A percentile compares a stretch with the other conserved stretches of the same genome.
Evolutionary conservation across 176 grass and related monocot genomes (phyloP).

Genomic region (Puya raimondii): DNA sequence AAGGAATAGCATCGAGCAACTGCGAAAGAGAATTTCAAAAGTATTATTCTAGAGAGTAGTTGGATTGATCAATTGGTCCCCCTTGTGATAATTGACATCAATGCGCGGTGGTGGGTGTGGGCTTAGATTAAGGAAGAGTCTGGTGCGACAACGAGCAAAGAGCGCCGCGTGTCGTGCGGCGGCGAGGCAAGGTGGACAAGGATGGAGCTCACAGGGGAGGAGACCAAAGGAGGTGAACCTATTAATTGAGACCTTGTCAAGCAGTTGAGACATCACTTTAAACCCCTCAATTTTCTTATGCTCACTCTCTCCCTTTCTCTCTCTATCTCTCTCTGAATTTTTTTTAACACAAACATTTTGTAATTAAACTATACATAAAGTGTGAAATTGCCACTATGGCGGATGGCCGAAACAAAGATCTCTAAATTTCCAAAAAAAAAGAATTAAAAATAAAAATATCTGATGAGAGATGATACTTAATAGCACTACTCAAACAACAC

Average conservation of each 20-base stretch:
- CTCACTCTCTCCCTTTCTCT: neutral
- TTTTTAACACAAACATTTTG: too few relatives aligned
- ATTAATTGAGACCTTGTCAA: neutral
- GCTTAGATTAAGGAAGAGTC: neutral
- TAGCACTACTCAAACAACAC: too few relatives aligned
- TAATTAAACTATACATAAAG: too few relatives aligned
- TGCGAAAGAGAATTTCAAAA: neutral
- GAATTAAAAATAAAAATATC: too few relatives aligned
- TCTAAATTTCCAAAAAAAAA: too few relatives aligned
- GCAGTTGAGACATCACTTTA: neutral
- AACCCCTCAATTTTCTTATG: neutral
- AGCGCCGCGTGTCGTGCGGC: constrained; percentile 5
- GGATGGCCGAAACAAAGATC: too few relatives aligned
- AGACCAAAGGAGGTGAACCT: neutral
- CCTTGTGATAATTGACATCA: neutral
- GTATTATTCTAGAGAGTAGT: neutral
- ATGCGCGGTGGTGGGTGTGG: neutral
- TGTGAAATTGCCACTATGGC: too few relatives aligned
- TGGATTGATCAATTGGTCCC: neutral
- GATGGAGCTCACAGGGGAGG: neutral
- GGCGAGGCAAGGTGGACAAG: neutral
- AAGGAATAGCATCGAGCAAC: neutral
- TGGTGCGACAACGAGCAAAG: constrained; percentile 8
- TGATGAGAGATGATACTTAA: too few relatives aligned
- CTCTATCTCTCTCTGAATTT: neutral